Percentiles rank a stretch among this genome's conserved stretches.
phyloP scores from a whole-genome alignment of 169 alveolate genomes.

The Eimeria nieschulzi region DNA sequence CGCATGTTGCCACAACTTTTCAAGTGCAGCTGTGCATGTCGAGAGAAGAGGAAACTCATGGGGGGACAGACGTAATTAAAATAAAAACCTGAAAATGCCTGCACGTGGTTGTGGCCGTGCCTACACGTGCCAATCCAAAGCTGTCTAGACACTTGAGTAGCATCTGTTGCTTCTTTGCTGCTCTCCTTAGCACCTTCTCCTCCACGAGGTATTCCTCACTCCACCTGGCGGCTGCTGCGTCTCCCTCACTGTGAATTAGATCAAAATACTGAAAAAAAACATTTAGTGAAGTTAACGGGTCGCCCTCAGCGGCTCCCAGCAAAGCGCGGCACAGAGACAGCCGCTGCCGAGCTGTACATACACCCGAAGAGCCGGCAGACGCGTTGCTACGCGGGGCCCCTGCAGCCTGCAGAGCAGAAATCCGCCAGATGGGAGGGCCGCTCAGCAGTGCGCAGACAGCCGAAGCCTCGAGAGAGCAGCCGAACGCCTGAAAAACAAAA shows the following conservation, averaged over 20 bases:
- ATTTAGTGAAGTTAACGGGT: slow-evolving; percentile 41
- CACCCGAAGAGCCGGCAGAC: no score
- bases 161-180: slow-evolving; percentile 18
- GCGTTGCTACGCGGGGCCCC: slow-evolving; percentile 2
- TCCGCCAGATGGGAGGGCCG: slow-evolving; percentile 66
- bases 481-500: slow-evolving; percentile 46
- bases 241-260: slow-evolving; percentile 9
- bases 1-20: neutral
- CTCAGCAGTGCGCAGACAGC: slow-evolving; percentile 58
- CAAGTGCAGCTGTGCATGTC: neutral
- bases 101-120: neutral
- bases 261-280: slow-evolving; percentile 29
- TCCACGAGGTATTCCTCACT: slow-evolving; percentile 36
- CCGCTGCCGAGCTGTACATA: slow-evolving; percentile 70
- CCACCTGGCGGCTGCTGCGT: slow-evolving; percentile 63
- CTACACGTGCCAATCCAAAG: slow-evolving; percentile 38
- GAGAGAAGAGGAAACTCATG: no score
- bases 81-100: neutral
- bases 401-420: slow-evolving; percentile 31
- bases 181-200: slow-evolving; percentile 26
- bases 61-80: no score
- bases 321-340: slow-evolving; percentile 40
- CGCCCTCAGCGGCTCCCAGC: slow-evolving; percentile 51
- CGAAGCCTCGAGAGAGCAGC: slow-evolving; percentile 57
- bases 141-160: slow-evolving; percentile 20